Evolutionary conservation across 495 filamentous ascomycete species (phyloP).

Genomic region (Physcia stellaris): DNA sequence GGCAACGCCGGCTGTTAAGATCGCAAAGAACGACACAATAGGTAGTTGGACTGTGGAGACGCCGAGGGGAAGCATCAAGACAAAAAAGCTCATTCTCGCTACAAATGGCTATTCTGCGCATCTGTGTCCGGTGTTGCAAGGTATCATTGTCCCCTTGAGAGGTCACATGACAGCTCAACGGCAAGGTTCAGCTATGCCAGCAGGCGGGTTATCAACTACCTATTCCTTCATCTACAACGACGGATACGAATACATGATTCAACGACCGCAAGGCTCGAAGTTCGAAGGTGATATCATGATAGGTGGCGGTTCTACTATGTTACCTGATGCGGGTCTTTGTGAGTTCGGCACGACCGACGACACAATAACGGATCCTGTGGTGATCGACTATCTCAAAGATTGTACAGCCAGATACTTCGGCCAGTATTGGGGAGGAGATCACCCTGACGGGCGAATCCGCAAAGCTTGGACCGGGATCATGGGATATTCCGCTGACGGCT

Average conservation of each 20-base stretch:
- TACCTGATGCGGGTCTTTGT: slow-evolving; percentile 28
- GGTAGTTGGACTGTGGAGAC: slow-evolving; percentile 41
- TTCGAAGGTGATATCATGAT: slow-evolving; percentile 53
- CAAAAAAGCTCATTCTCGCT: slow-evolving; percentile 46
- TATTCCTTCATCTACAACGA: slow-evolving; percentile 48
- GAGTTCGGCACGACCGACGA: slow-evolving; percentile 46
- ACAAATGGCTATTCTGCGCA: slow-evolving; percentile 60
- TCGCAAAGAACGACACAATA: slow-evolving; percentile 17
- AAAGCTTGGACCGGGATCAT: slow-evolving; percentile 40
- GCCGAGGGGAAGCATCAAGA: slow-evolving; percentile 35
- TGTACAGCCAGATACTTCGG: slow-evolving; percentile 40
- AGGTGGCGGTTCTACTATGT: slow-evolving; percentile 46
- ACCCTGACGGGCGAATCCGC: slow-evolving; percentile 40
- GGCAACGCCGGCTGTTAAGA: slow-evolving; percentile 36
- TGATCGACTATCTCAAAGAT: slow-evolving; percentile 37
- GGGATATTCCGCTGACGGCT: slow-evolving; percentile 29
- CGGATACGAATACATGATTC: slow-evolving; percentile 56
- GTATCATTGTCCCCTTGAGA: slow-evolving; percentile 50
- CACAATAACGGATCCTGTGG: slow-evolving; percentile 35
- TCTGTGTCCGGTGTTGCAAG: slow-evolving; percentile 40
- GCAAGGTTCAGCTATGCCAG: slow-evolving; percentile 33
- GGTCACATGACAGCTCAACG: slow-evolving; percentile 54
- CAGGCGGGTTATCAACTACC: slow-evolving; percentile 31
- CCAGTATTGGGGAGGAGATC: slow-evolving; percentile 41
- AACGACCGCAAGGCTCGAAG: slow-evolving; percentile 30